Percentiles rank a stretch among this genome's conserved stretches.
These are phyloP conservation scores for Salix dunnii DNA, from an alignment of 345 rosid genomes.

Conservation along the genomic window DNA sequence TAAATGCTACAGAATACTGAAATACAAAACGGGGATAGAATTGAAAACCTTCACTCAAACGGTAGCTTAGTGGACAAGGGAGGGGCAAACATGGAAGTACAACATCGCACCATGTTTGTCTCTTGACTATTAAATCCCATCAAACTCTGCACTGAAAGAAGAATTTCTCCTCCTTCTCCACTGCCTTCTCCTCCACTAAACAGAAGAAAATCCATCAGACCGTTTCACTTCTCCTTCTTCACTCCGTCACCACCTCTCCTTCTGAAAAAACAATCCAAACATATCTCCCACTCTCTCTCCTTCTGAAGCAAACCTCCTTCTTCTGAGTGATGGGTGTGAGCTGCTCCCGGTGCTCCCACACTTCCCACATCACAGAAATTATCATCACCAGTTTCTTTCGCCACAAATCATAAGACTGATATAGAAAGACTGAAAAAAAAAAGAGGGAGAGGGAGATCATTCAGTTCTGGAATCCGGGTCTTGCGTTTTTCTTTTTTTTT, in stretches of 20 bases:
- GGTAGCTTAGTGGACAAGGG: neutral
- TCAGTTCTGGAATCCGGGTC: constrained; percentile 2
- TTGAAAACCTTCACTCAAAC: no score
- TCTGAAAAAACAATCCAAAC: neutral
- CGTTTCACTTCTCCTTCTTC: neutral
- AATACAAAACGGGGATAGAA: no score
- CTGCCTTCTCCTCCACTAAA: neutral
- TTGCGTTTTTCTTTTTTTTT: neutral
- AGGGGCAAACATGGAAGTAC: constrained; percentile 30
- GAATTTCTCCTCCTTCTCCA: neutral
- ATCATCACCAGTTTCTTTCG: constrained; percentile 83
- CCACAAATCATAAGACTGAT: constrained; percentile 42
- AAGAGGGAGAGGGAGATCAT: neutral
- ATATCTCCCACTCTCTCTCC: neutral
- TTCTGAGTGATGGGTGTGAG: constrained; percentile 69
- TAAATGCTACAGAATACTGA: no score
- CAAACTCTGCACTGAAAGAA: neutral
- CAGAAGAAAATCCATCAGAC: neutral
- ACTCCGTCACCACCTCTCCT: neutral
- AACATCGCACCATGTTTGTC: neutral
- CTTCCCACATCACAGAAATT: constrained; percentile 69
- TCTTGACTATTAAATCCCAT: constrained; percentile 15
- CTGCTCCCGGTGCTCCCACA: constrained; percentile 54
- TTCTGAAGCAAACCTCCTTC: neutral
- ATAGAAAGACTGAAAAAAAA: neutral